These are phyloP conservation scores for Lecanicillium sp. DNA, from an alignment of 2,329 filamentous ascomycete species.

Conservation along the genomic window DNA sequence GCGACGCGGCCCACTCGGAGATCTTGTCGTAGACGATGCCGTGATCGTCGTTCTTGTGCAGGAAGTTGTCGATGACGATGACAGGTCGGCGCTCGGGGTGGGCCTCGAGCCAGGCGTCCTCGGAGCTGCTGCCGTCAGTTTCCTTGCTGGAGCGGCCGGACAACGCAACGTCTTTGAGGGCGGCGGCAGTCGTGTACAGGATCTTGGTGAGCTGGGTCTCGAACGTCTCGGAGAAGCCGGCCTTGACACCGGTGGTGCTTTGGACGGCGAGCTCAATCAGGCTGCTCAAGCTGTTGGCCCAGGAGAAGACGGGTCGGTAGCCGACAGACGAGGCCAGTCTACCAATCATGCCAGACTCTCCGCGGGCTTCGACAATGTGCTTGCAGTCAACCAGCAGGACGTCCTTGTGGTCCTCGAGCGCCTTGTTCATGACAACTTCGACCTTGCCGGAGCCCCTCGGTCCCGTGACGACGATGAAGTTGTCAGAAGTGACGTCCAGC, in stretches of 20 bases:
- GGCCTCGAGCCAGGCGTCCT: constrained; percentile 84
- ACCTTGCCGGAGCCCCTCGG: constrained; percentile 87
- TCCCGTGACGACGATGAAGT: constrained; percentile 89
- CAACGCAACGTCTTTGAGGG: constrained; percentile 72
- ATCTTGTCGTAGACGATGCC: constrained; percentile 70
- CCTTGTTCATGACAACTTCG: constrained; percentile 80
- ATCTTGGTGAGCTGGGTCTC: constrained; percentile 89
- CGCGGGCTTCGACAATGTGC: constrained; percentile 81
- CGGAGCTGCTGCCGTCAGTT: constrained; percentile 63
- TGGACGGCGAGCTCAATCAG: constrained; percentile 89
- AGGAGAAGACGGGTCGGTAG: constrained; percentile 89
- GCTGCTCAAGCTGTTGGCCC: constrained; percentile 92
- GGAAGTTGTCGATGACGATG: constrained; percentile 85
- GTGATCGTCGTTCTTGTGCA: constrained; percentile 66
- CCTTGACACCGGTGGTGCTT: constrained; percentile 88
- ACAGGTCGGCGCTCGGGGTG: constrained; percentile 80
- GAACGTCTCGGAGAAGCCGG: constrained; percentile 87
- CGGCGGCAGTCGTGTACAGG: constrained; percentile 72
- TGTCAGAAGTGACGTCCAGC: constrained; percentile 83
- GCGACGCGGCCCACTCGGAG: constrained; percentile 80
- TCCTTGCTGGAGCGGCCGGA: constrained; percentile 64
- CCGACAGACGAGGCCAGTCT: constrained; percentile 78
- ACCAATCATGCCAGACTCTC: constrained; percentile 79
- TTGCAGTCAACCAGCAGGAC: constrained; percentile 90
- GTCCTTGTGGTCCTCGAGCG: constrained; percentile 67